Percentiles rank a stretch among this genome's conserved stretches.
Conservation (phyloP, 1,139 yeast genomes). For the Hyphopichia wangnamkhiaoensis region DNA sequence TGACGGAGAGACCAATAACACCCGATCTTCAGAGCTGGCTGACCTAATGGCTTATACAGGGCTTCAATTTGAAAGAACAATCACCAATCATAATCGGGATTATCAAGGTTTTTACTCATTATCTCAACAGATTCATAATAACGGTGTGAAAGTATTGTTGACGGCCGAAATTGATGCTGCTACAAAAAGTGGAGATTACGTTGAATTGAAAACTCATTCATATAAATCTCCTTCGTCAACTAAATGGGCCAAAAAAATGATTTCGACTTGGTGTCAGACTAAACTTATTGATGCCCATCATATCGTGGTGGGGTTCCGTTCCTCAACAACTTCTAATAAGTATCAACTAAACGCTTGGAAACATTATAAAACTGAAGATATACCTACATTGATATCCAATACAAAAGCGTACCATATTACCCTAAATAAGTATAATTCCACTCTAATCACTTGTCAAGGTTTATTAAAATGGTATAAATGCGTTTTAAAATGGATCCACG, state of each 20-base stretch:
- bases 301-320: constrained; percentile 1
- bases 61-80: background rate
- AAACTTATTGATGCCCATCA: background rate
- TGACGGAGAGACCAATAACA: background rate
- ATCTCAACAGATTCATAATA: background rate
- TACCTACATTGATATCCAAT: background rate
- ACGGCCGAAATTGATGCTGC: constrained; percentile 4
- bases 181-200: background rate
- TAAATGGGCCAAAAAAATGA: background rate
- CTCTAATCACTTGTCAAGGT: constrained; percentile 1
- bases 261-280: constrained; percentile 1
- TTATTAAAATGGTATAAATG: constrained; percentile 3
- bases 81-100: background rate
- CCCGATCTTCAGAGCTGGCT: background rate
- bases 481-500: constrained; percentile 1
- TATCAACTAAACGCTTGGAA: background rate
- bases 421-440: background rate
- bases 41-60: constrained; percentile 1
- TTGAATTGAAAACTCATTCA: constrained; percentile 4
- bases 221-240: background rate
- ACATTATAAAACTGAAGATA: background rate
- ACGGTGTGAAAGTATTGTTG: background rate
- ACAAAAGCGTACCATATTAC: background rate
- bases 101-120: background rate
- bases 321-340: constrained; percentile 1